These are phyloP conservation scores for Gynandropsis gynandra DNA, from an alignment of 345 rosid species.

Conservation along the genomic window DNA sequence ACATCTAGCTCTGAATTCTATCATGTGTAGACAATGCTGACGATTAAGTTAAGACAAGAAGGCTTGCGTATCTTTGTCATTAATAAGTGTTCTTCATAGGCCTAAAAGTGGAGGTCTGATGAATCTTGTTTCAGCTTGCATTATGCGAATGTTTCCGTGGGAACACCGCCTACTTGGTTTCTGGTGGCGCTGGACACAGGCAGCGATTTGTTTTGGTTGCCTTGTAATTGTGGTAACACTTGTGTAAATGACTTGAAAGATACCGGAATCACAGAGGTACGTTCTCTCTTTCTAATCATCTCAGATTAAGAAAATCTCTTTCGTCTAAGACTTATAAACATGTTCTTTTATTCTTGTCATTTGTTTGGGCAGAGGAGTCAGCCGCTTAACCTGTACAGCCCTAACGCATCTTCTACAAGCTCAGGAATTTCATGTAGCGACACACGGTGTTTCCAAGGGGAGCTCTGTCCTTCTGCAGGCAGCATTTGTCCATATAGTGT, in stretches of 20 bases:
- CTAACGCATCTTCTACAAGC: conserved; percentile 58
- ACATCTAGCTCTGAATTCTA: no score
- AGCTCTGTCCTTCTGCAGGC: conserved; percentile 36
- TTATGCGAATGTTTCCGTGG: conserved; percentile 74
- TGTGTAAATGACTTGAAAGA: conserved; percentile 40
- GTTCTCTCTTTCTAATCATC: background rate
- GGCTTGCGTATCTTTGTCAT: no score
- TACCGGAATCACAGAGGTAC: conserved; percentile 27
- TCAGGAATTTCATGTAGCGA: conserved; percentile 49
- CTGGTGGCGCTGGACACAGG: conserved; percentile 87
- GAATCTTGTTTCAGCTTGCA: conserved; percentile 46
- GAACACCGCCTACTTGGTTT: conserved; percentile 58
- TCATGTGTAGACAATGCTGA: no score
- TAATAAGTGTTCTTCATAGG: no score
- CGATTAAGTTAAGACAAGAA: no score
- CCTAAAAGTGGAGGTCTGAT: no score
- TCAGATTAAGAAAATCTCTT: background rate
- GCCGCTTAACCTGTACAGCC: conserved; percentile 52
- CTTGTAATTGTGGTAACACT: conserved; percentile 60
- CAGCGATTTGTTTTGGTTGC: conserved; percentile 84
- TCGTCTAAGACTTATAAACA: background rate
- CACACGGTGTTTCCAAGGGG: conserved; percentile 35
- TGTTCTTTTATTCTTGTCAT: background rate
- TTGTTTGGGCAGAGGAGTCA: conserved; percentile 32
- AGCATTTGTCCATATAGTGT: conserved; percentile 52